phyloP scores from a whole-genome alignment of 345 rosid species.

The Sonneratia alba region DNA sequence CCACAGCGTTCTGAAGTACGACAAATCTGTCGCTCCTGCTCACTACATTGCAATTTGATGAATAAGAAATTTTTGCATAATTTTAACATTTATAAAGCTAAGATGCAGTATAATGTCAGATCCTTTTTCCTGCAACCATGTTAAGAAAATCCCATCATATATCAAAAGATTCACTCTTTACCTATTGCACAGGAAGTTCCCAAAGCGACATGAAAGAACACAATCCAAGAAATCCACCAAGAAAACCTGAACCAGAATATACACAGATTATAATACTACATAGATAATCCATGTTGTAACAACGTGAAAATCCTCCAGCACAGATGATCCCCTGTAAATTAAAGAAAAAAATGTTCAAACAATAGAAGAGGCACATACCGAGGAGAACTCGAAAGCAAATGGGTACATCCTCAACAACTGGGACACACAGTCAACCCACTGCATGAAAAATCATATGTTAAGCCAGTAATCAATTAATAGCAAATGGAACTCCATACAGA shows the following conservation, averaged over 20 bases:
- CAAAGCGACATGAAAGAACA: constrained; percentile 87
- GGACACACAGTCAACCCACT: constrained; percentile 98
- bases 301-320: background rate
- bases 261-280: background rate
- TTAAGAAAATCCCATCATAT: background rate
- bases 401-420: constrained; percentile 93
- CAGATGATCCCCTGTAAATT: background rate
- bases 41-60: constrained; percentile 40
- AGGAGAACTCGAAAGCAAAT: constrained; percentile 85
- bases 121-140: background rate
- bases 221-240: constrained; percentile 86
- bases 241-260: constrained; percentile 42
- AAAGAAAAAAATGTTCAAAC: background rate
- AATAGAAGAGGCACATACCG: constrained; percentile 48
- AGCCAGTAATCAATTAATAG: constrained; percentile 3
- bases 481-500: background rate
- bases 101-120: background rate
- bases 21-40: constrained; percentile 74
- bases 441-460: constrained; percentile 23
- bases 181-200: constrained; percentile 95
- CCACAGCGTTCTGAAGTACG: constrained; percentile 62
- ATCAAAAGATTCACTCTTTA: constrained; percentile 1
- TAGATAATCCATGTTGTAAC: background rate
- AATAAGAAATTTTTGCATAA: background rate
- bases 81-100: background rate